Percentiles rank a stretch among this genome's conserved stretches.
These are phyloP conservation scores for Moniliophthora roreri DNA, from an alignment of 1,284 basidiomycete species.

Conservation along the genomic window DNA sequence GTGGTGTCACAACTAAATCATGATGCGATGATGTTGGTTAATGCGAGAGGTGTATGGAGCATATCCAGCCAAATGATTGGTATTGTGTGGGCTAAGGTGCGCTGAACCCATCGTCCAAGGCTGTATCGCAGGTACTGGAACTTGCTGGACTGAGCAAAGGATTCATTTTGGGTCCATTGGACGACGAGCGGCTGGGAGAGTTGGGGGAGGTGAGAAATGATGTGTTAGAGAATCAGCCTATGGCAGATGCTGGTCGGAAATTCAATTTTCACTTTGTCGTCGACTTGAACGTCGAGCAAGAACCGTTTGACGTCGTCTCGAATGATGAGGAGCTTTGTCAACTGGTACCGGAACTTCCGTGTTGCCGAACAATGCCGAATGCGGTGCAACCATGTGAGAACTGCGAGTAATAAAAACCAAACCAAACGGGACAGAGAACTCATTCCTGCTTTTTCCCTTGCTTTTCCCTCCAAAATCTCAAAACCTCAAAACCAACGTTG, in stretches of 20 bases:
- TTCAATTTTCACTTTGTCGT: background rate
- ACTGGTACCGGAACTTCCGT: too few species aligned
- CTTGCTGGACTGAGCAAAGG: slow-evolving; percentile 50
- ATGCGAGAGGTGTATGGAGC: slow-evolving; percentile 44
- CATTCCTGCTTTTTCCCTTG: too few species aligned
- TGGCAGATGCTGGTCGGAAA: slow-evolving; percentile 19
- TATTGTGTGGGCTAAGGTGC: background rate
- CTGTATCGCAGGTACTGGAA: background rate
- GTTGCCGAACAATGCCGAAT: slow-evolving; percentile 34
- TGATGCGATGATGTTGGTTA: slow-evolving; percentile 47
- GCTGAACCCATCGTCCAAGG: slow-evolving; percentile 13
- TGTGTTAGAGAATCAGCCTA: slow-evolving; percentile 9
- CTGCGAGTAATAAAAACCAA: too few species aligned
- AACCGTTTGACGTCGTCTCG: too few species aligned
- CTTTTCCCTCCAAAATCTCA: too few species aligned
- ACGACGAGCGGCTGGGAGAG: slow-evolving; percentile 28
- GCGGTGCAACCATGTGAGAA: too few species aligned
- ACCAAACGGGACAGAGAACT: too few species aligned
- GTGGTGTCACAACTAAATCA: slow-evolving; percentile 23
- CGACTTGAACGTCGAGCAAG: slow-evolving; percentile 1
- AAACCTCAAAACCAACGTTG: too few species aligned
- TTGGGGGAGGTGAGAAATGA: background rate
- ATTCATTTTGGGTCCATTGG: slow-evolving; percentile 57
- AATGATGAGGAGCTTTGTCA: too few species aligned
- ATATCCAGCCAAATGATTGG: slow-evolving; percentile 28